Evolutionary conservation across 768 basidiomycete species (phyloP).

Genomic region (Suillus subalutaceus): DNA sequence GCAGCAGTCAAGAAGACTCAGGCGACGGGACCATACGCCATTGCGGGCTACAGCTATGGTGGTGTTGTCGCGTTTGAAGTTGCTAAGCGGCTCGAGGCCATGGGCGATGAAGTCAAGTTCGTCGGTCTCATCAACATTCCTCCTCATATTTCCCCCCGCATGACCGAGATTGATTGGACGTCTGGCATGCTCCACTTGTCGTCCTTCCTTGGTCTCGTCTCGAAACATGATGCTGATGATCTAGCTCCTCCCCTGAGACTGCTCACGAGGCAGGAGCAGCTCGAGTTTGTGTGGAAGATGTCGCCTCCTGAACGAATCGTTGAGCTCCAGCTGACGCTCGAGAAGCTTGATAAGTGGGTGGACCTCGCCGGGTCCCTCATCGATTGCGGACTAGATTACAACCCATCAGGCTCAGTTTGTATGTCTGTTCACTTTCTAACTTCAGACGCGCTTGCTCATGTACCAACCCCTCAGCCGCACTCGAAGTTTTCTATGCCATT

Average conservation of each 20-base stretch:
- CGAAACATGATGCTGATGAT: slow-evolving; percentile 27
- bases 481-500: slow-evolving; percentile 33
- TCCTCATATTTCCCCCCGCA: slow-evolving; percentile 40
- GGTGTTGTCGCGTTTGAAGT: slow-evolving; percentile 42
- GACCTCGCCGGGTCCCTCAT: slow-evolving; percentile 32
- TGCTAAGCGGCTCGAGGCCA: slow-evolving; percentile 32
- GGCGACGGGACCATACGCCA: slow-evolving; percentile 36
- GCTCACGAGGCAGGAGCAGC: slow-evolving; percentile 26
- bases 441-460: slow-evolving; percentile 1
- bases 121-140: slow-evolving; percentile 40
- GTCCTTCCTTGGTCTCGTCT: slow-evolving; percentile 42
- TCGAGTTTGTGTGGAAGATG: slow-evolving; percentile 28
- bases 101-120: slow-evolving; percentile 34
- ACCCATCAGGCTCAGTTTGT: slow-evolving; percentile 30
- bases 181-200: slow-evolving; percentile 43
- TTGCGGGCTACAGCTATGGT: slow-evolving; percentile 43
- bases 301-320: slow-evolving; percentile 31
- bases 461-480: slow-evolving; percentile 15
- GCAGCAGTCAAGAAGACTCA: slow-evolving; percentile 30
- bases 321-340: slow-evolving; percentile 32
- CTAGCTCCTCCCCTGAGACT: slow-evolving; percentile 23
- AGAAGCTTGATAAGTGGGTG: slow-evolving; percentile 31
- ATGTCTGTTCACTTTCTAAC: slow-evolving; percentile 13
- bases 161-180: slow-evolving; percentile 45
- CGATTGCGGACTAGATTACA: slow-evolving; percentile 31